Evolutionary conservation across 2,329 filamentous ascomycete genomes (phyloP), one percentile per base, ranked within the genome.

Genomic region (Botrytis hyacinthi): DNA sequence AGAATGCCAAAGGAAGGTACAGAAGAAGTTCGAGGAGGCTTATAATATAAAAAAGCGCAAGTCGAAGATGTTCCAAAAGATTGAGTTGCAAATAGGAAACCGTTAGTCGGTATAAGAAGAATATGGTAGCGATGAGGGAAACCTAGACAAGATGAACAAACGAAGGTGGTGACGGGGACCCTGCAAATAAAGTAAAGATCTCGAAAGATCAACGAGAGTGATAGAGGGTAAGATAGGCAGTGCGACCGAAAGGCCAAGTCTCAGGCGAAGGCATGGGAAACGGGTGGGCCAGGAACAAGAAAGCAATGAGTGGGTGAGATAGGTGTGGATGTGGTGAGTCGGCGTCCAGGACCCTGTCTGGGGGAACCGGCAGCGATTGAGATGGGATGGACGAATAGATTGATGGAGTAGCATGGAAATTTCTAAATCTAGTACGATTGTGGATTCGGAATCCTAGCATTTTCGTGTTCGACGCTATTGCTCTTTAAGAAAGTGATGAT

Each of bases 1-100:
- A 78, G 76, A 74, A 76, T 81, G 78, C 79, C 76, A 80, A 81
- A 81, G 71, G 80, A 81, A 79, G 77, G 80, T 79, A 79, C 77
- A 75, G 79, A 80, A 80, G 76, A 79, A 76, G 76, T 74, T 78
- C 79, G 79, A 81, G 76, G 73, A 75, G 79, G 78, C 77, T 77
- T 76, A n/a, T 63, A 37, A 77, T 72, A 75, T 76, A 73, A 73
- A 76, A 77, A 77, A 77, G 79, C 79, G 79, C 79, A 80, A 77
- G 75, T 78, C 79, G 78, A 81, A 78, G 75, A 75, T 77, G 74
- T 77, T 80, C 79, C 79, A 77, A 80, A 77, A 60, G 77, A 78
- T 77, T 76, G 78, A 80, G 76, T 73, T 77, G 78, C 75, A 80
- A 77, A 80, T 80, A 75, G 77, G 79, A 79, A 81, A 78, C 77